phyloP scores from a whole-genome alignment of 306 rosid species.

The Cucurbita moschata region DNA sequence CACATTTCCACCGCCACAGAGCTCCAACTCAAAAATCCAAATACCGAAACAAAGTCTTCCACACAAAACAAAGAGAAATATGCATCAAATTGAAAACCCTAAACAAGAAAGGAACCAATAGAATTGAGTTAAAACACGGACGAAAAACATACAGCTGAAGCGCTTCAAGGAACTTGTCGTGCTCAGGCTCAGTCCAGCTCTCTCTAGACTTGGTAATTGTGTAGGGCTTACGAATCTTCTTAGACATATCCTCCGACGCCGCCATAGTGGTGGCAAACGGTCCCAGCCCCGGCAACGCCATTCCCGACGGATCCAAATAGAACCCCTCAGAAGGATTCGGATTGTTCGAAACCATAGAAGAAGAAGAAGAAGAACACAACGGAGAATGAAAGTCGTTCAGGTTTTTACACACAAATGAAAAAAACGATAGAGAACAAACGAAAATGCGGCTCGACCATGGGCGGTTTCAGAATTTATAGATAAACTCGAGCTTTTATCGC shows the following conservation, averaged over 20 bases:
- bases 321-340: slow-evolving; percentile 59
- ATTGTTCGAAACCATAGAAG: slow-evolving; percentile 47
- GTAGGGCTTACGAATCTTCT: slow-evolving; percentile 85
- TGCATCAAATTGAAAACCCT: neutral
- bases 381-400: neutral
- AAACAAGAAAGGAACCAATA: neutral
- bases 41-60: neutral
- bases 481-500: neutral
- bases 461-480: slow-evolving; percentile 5
- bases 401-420: neutral
- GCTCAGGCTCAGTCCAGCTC: slow-evolving; percentile 97
- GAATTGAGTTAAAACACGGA: neutral
- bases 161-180: slow-evolving; percentile 94
- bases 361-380: neutral
- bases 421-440: neutral
- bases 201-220: slow-evolving; percentile 95
- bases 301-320: slow-evolving; percentile 43
- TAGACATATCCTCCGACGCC: slow-evolving; percentile 40
- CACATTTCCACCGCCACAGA: neutral
- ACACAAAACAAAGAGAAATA: neutral
- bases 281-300: slow-evolving; percentile 48
- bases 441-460: neutral
- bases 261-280: slow-evolving; percentile 29
- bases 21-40: neutral
- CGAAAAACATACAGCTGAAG: slow-evolving; percentile 61